A percentile compares a stretch with the other conserved stretches of the same genome.
Evolutionary conservation across 768 basidiomycete species (phyloP).

Genomic region (Pisolithus sp.): DNA sequence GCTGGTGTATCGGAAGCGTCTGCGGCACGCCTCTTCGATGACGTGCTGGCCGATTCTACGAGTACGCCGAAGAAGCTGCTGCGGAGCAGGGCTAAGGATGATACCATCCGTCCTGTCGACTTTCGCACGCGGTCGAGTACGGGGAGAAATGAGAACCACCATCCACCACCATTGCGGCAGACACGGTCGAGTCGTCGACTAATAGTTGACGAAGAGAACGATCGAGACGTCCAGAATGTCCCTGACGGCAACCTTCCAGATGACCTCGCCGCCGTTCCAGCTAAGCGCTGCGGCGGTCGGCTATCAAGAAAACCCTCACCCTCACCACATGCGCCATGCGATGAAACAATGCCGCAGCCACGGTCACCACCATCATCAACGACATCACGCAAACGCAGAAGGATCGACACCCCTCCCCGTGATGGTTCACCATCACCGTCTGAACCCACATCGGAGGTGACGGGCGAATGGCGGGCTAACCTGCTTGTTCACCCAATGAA

Average conservation of each 20-base stretch:
- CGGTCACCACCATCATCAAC: slow-evolving; percentile 4
- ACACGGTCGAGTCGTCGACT: slow-evolving; percentile 15
- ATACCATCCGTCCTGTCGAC: slow-evolving; percentile 7
- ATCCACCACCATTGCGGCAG: background rate
- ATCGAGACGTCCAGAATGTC: slow-evolving; percentile 5
- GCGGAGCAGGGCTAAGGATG: slow-evolving; percentile 11
- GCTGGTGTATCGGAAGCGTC: slow-evolving; percentile 9
- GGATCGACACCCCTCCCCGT: slow-evolving; percentile 32
- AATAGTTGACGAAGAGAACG: slow-evolving; percentile 7
- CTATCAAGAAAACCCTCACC: slow-evolving; percentile 17
- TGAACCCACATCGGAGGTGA: slow-evolving; percentile 1
- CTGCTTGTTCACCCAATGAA: background rate
- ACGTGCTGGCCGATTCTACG: slow-evolving; percentile 13
- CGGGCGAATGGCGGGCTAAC: slow-evolving; percentile 5
- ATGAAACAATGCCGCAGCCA: background rate
- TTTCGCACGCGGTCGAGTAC: slow-evolving; percentile 11
- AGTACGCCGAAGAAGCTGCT: slow-evolving; percentile 16
- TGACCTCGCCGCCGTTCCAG: slow-evolving; percentile 1
- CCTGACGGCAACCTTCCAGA: slow-evolving; percentile 4
- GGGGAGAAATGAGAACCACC: background rate
- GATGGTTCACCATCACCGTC: slow-evolving; percentile 16
- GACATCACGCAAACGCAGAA: slow-evolving; percentile 40
- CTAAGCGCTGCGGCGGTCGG: slow-evolving; percentile 31
- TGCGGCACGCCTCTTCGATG: slow-evolving; percentile 29
- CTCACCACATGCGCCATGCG: slow-evolving; percentile 8